phyloP scores from a whole-genome alignment of 1,284 basidiomycete species.

The Naganishia sp. region DNA sequence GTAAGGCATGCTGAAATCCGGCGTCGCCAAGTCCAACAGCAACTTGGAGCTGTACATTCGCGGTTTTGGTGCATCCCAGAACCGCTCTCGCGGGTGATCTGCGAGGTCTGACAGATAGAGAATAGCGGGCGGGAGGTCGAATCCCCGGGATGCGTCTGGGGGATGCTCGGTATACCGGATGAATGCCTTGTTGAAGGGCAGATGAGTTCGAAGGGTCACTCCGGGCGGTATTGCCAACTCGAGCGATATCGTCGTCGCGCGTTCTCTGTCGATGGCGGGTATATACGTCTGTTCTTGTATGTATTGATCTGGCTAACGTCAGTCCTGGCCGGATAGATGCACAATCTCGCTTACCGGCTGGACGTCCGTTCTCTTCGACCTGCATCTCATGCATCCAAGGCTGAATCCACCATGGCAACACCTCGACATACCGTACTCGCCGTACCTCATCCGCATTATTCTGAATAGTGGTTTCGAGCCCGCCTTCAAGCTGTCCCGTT shows the following conservation, averaged over 20 bases:
- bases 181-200: constrained; percentile 82
- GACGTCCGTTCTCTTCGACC: constrained; percentile 49
- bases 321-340: neutral
- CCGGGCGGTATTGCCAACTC: constrained; percentile 69
- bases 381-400: constrained; percentile 81
- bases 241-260: constrained; percentile 69
- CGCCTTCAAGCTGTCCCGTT: constrained; percentile 72
- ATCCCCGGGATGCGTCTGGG: constrained; percentile 91
- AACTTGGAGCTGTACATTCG: constrained; percentile 76
- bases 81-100: neutral
- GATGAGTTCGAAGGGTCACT: constrained; percentile 64
- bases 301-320: constrained; percentile 2
- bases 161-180: constrained; percentile 93
- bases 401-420: constrained; percentile 89
- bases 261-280: constrained; percentile 67
- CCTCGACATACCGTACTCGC: constrained; percentile 77
- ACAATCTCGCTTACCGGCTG: constrained; percentile 31
- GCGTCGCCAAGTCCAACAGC: constrained; percentile 87
- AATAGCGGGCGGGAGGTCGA: constrained; percentile 84
- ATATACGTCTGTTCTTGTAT: constrained; percentile 40
- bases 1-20: constrained; percentile 99
- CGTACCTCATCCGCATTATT: constrained; percentile 64
- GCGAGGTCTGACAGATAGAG: constrained; percentile 53
- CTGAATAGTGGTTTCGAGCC: constrained; percentile 67
- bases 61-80: constrained; percentile 34